These are phyloP conservation scores for Chrysanthemum seticuspe DNA, from an alignment of 129 eudicot genomes.

Conservation along the genomic window DNA sequence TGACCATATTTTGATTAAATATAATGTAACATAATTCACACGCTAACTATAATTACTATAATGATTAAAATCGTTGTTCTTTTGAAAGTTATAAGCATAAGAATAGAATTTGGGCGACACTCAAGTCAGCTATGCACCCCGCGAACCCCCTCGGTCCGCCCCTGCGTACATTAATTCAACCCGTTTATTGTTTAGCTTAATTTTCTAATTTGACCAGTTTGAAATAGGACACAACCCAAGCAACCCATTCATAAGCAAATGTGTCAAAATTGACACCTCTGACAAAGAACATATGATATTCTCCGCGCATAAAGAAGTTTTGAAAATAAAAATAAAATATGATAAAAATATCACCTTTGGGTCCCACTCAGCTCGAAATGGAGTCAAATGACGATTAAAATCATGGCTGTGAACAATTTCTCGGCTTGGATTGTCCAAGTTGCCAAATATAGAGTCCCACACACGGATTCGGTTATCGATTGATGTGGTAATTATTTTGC, in stretches of 20 bases:
- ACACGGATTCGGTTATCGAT: conserved; percentile 90
- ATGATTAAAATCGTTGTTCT: too few relatives aligned
- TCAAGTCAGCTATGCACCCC: not conserved
- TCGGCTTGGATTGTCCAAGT: conserved; percentile 83
- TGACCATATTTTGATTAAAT: not conserved
- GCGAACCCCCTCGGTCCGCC: too few relatives aligned
- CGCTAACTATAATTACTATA: too few relatives aligned
- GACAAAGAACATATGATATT: not conserved
- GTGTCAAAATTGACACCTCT: not conserved
- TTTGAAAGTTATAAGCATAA: not conserved
- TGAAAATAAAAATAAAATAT: not conserved
- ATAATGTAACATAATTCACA: too few relatives aligned
- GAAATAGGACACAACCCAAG: not conserved
- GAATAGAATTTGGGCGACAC: not conserved
- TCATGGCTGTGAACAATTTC: conserved; percentile 99
- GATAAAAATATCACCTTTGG: conserved; percentile 65
- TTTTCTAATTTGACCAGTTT: not conserved
- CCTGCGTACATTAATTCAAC: not conserved
- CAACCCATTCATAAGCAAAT: not conserved
- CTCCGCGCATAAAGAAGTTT: not conserved
- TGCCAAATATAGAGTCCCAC: conserved; percentile 91
- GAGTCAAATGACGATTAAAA: conserved; percentile 88
- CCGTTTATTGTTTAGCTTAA: not conserved
- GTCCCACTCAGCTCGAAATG: conserved; percentile 99
- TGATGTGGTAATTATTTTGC: conserved; percentile 97